Evolutionary conservation across 495 filamentous ascomycete genomes (phyloP).

Genomic region (Penicillium diatomitis): DNA sequence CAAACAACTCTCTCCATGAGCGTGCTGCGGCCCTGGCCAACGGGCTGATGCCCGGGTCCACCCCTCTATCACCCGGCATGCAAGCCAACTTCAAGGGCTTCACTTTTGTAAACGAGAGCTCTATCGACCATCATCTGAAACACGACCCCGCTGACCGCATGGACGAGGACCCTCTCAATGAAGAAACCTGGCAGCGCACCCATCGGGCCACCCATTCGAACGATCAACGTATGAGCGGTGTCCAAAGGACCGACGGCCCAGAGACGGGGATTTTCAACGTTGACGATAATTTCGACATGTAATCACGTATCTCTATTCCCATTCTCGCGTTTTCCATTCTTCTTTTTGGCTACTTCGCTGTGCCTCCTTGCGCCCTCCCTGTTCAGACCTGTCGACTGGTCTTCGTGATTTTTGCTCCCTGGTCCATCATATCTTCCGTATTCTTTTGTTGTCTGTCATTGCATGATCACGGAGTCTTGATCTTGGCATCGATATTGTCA

Average conservation of each 20-base stretch:
- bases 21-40: slow-evolving; percentile 70
- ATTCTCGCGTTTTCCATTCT: slow-evolving; percentile 7
- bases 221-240: slow-evolving; percentile 63
- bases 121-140: slow-evolving; percentile 82
- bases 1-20: slow-evolving; percentile 65
- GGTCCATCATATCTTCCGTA: too few species aligned
- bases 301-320: slow-evolving; percentile 25
- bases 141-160: slow-evolving; percentile 51
- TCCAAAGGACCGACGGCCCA: slow-evolving; percentile 56
- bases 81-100: slow-evolving; percentile 98
- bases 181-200: slow-evolving; percentile 35
- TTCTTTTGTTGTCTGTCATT: slow-evolving; percentile 6
- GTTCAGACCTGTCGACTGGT: too few species aligned
- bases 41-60: slow-evolving; percentile 70
- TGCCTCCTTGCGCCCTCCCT: too few species aligned
- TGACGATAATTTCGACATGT: slow-evolving; percentile 63
- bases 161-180: slow-evolving; percentile 63
- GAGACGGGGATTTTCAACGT: slow-evolving; percentile 64
- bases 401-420: too few species aligned
- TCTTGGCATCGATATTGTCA: slow-evolving; percentile 23
- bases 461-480: slow-evolving; percentile 40
- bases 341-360: too few species aligned
- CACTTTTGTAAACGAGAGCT: slow-evolving; percentile 95
- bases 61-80: slow-evolving; percentile 85
- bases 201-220: slow-evolving; percentile 27